Base-by-base conservation (phyloP, 2,329 filamentous ascomycete species). In the Macrophomina phaseolina region DNA sequence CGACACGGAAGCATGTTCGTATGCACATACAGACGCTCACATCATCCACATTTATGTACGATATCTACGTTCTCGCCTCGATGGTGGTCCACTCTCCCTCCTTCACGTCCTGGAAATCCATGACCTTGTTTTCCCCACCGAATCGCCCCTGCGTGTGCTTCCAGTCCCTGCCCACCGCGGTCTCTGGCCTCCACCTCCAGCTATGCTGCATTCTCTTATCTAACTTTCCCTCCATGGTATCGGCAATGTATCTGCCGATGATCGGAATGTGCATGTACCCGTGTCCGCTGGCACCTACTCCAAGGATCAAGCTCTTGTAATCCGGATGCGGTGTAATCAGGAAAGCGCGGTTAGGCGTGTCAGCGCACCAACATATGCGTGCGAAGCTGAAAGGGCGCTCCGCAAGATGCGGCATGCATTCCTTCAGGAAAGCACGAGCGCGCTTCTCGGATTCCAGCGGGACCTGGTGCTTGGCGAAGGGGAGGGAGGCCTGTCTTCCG, bases 331-430 rank as follows among this genome's bases (percentile, higher is more conserved):
- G 73, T 63, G 82, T 81, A 65, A 87, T 85, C 18, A 87, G 71
- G 65, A 86, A 87, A 23, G 82, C 77, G 2, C 84, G 79, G 71
- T 87, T 83, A 0, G 82, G 80, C 0, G 85, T 87, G 70, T 87
- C 85, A 0, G 84, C 81, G 70, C 85, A 85, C 85, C 85, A 87
- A 74, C 85, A 87, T 38, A 87, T 82, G 16, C 84, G 77, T 7
- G 83, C 83, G 68, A 84, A 85, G 23, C 74, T 79, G 60, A 87
- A 82, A 0, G 79, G 78, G 2, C 85, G 80, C 2, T 81, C 72
- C 0, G 81, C 80, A 4, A 87, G 79, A 64, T 87, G 82, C 0
- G 85, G 84, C 81, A 87, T 84, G 1, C 81, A 83, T 48, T 85
- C 83, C 8, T 72, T 72, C 18, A 88, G 71, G 64, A 87, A 85